Evolutionary conservation across 192 early-diverging fungal genomes (phyloP).

Genomic region (Endogone sp.): DNA sequence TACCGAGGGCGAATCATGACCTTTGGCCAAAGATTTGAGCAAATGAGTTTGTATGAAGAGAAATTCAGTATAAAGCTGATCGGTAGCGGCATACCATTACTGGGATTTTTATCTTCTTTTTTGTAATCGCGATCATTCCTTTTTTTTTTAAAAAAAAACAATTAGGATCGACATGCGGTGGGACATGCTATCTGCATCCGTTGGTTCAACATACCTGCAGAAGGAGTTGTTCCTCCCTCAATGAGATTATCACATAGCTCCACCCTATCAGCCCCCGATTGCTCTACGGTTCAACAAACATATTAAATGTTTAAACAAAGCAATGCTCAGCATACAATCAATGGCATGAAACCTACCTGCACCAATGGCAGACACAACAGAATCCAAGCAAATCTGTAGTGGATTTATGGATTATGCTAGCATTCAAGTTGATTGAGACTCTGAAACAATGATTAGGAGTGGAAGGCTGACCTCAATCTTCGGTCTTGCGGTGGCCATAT

Average conservation of each 20-base stretch:
- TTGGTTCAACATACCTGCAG: constrained; percentile 28
- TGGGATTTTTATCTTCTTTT: constrained; percentile 41
- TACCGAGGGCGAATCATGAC: constrained; percentile 62
- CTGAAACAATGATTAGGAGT: no score
- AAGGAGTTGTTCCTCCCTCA: constrained; percentile 65
- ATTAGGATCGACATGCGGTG: background rate
- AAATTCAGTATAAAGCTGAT: background rate
- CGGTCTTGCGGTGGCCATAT: no score
- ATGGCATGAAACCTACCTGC: constrained; percentile 1
- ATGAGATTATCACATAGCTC: constrained; percentile 63
- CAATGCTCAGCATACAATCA: no score
- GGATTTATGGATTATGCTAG: no score
- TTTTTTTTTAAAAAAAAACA: no score
- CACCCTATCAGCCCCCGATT: constrained; percentile 50
- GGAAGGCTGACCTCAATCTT: no score
- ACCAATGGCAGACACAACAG: background rate
- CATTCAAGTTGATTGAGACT: no score
- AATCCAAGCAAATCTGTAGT: constrained; percentile 2
- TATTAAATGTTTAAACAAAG: background rate
- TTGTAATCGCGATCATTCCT: constrained; percentile 36
- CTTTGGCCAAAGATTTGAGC: constrained; percentile 13
- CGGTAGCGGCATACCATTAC: constrained; percentile 44
- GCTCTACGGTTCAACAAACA: constrained; percentile 24
- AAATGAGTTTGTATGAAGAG: background rate
- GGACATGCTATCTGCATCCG: background rate